Percentiles rank a stretch among this genome's conserved stretches.
Evolutionary conservation across 768 basidiomycete species (phyloP).

Genomic region (Pleurotus platypus): DNA sequence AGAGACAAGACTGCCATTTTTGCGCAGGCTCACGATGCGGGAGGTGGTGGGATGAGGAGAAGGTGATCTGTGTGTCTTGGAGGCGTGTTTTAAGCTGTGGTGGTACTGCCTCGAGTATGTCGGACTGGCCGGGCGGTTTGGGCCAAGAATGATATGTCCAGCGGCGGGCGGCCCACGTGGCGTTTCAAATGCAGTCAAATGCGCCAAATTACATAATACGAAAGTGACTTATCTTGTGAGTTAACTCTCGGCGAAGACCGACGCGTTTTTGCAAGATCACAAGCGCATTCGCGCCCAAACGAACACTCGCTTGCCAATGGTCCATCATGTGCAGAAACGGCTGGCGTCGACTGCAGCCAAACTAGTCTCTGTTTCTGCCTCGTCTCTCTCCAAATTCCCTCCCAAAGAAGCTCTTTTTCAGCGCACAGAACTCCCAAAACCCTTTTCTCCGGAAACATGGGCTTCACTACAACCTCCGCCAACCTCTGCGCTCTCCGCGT

Average conservation of each 20-base stretch:
- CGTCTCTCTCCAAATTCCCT: constrained; percentile 55
- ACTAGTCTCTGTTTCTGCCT: constrained; percentile 50
- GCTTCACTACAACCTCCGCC: constrained; percentile 70
- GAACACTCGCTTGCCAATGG: constrained; percentile 35
- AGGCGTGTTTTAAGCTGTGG: constrained; percentile 10
- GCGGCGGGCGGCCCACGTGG: background rate
- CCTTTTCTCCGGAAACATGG: constrained; percentile 69
- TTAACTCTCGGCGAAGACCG: constrained; percentile 1
- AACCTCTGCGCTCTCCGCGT: constrained; percentile 66
- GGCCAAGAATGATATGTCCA: background rate
- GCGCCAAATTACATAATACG: background rate
- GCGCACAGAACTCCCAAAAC: constrained; percentile 24
- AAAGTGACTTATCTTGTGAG: background rate
- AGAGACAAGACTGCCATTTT: constrained; percentile 85
- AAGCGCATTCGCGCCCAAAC: background rate
- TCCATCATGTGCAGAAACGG: constrained; percentile 53
- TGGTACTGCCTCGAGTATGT: constrained; percentile 20
- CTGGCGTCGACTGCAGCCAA: constrained; percentile 43
- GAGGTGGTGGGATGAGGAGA: constrained; percentile 8
- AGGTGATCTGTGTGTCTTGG: background rate
- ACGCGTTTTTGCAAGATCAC: background rate
- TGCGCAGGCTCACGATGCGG: constrained; percentile 7
- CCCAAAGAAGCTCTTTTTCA: constrained; percentile 48
- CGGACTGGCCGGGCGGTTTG: constrained; percentile 9
- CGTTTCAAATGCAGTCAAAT: background rate